Base-by-base conservation (phyloP, 768 basidiomycete species). In the Agaricus sinodeliciosus region DNA sequence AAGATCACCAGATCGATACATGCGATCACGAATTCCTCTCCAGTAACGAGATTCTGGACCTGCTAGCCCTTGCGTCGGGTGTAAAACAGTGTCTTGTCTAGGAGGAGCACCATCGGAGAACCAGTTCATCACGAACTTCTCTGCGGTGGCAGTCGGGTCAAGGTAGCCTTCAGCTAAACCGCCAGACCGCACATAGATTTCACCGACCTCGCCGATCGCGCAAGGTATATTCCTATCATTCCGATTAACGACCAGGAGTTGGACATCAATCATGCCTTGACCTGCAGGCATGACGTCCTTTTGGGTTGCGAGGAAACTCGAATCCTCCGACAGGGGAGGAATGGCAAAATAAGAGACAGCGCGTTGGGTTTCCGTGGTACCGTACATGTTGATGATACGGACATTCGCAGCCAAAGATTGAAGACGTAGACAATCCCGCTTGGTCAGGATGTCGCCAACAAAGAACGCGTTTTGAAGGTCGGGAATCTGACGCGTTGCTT, bases 231-330 rank as follows among this genome's bases (percentile, higher is more conserved):
- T 84, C 60, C 85, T 76, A 72, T 98, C 90, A 57, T 78, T 75
- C 54, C 95, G 76, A 71, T 99, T 98, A 46, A 98, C 93, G 35
- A 99, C 94, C 19, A 98, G 78, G 3, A 99, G 84, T 64, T 99
- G 96, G 42, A 98, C 95, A 62, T 97, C 92, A 56, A 94, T 77
- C 96, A 99, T 99, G 40, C 96, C 96, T 68, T 87, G 79, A 4
- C 96, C 96, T 13, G 96, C 95, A 6, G 94, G 94, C 78, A 99
- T 95, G 68, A 96, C 86, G 63, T 98, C 96, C 70, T 99, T 99
- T 66, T 94, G 90, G 1, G 84, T 92, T 19, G 85, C 81, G 39
- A 98, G 78, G 79, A 96, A 97, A 1, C 93, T 94, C 0, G 86
- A 78, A 63, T 98, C 94, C 51, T 77, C 76, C 7, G 84, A 72